Conservation (phyloP, 768 basidiomycete species). For the Boletus sp. region DNA sequence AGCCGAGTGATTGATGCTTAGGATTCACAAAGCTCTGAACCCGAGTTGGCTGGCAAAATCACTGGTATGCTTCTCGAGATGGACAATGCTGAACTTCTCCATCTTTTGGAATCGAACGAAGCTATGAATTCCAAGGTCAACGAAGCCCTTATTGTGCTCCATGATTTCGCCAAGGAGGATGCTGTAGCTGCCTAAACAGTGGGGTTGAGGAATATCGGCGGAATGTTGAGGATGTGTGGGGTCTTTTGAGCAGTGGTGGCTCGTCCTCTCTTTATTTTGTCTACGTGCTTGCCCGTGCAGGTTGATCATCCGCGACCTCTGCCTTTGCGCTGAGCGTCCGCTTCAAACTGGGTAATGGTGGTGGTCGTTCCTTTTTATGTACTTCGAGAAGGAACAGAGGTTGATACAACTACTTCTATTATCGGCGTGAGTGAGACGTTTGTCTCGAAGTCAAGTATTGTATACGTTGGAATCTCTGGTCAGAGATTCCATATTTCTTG, state of each 20-base stretch:
- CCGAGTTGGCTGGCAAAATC: constrained; percentile 96
- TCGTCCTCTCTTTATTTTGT: constrained; percentile 49
- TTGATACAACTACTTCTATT: constrained; percentile 54
- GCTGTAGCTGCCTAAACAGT: constrained; percentile 1
- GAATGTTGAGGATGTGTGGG: constrained; percentile 13
- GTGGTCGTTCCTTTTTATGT: constrained; percentile 54
- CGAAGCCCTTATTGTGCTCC: constrained; percentile 86
- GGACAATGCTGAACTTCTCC: constrained; percentile 91
- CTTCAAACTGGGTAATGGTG: constrained; percentile 42
- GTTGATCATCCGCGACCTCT: constrained; percentile 38
- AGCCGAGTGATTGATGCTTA: constrained; percentile 1
- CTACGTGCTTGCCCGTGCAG: constrained; percentile 33
- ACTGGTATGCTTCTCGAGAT: constrained; percentile 99
- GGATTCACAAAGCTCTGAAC: constrained; percentile 56
- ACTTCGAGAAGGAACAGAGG: constrained; percentile 52
- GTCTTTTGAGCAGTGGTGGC: constrained; percentile 39
- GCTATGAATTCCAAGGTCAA: constrained; percentile 87
- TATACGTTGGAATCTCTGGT: background rate
- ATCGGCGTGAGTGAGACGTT: constrained; percentile 3
- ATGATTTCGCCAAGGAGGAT: constrained; percentile 67
- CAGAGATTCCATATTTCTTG: background rate
- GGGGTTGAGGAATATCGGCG: background rate
- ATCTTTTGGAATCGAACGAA: constrained; percentile 78
- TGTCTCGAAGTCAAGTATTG: background rate
- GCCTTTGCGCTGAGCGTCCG: constrained; percentile 36